Evolutionary conservation across 495 filamentous ascomycete genomes (phyloP).

Genomic region (Penicillium malachiteum): DNA sequence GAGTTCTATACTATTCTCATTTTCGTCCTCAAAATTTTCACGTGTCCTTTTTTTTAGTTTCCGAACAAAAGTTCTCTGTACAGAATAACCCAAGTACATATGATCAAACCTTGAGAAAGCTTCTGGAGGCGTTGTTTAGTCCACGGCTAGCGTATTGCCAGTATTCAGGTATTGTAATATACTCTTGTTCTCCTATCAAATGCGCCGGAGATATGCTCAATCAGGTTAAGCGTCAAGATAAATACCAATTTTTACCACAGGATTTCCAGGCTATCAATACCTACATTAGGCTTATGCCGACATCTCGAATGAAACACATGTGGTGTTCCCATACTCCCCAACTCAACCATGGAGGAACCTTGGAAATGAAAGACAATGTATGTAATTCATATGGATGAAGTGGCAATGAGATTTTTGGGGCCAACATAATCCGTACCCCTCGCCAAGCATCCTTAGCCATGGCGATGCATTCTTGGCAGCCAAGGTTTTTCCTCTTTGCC

Average conservation of each 20-base stretch:
- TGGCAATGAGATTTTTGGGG: background rate
- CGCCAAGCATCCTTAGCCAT: conserved; percentile 22
- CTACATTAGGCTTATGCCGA: too few species aligned
- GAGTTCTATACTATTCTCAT: background rate
- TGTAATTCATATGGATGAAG: background rate
- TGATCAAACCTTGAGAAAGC: too few species aligned
- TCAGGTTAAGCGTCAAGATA: conserved; percentile 1
- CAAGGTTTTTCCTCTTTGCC: conserved; percentile 32
- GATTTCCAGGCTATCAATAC: too few species aligned
- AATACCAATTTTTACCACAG: background rate
- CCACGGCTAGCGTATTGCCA: background rate
- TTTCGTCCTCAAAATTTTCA: too few species aligned
- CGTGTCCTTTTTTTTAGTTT: too few species aligned
- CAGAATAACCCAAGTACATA: too few species aligned
- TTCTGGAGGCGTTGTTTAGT: too few species aligned
- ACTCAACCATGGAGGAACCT: too few species aligned
- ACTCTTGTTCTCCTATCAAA: background rate
- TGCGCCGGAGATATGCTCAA: background rate
- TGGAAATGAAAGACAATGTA: too few species aligned
- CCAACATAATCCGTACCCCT: background rate
- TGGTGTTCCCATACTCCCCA: too few species aligned
- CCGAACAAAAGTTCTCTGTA: too few species aligned
- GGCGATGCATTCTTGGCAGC: conserved; percentile 30
- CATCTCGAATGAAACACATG: too few species aligned
- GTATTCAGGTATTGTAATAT: background rate